Percentiles rank a stretch among this genome's conserved stretches.
Evolutionary conservation across 2,329 filamentous ascomycete species (phyloP).

Genomic region (Pyricularia pennisetigena): DNA sequence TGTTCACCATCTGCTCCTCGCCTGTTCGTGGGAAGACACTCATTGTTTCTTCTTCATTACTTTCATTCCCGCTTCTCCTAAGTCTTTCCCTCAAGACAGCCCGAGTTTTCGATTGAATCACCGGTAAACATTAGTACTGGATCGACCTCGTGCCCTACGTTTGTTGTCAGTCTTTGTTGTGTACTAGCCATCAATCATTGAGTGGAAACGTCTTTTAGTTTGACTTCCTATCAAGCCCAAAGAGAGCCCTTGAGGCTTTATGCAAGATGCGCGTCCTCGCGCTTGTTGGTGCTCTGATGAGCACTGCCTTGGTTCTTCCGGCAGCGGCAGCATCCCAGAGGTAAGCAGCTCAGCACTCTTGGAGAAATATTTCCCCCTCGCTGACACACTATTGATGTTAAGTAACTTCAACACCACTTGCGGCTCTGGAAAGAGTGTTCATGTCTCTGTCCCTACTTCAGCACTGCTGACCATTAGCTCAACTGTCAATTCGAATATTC

Average conservation of each 20-base stretch:
- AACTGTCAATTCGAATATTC: slow-evolving; percentile 11
- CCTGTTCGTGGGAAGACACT: background rate
- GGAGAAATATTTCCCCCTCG: slow-evolving; percentile 2
- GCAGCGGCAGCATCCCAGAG: slow-evolving; percentile 21
- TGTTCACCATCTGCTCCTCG: background rate
- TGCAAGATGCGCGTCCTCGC: slow-evolving; percentile 27
- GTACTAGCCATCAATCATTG: background rate
- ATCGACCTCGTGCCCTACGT: background rate
- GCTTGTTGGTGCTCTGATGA: slow-evolving; percentile 24
- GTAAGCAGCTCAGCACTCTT: slow-evolving; percentile 14
- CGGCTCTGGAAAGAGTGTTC: slow-evolving; percentile 32
- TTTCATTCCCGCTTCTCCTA: background rate
- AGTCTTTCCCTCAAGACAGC: background rate
- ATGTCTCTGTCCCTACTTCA: slow-evolving; percentile 31
- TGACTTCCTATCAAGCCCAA: background rate
- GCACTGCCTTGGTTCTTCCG: slow-evolving; percentile 22
- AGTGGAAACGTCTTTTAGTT: background rate
- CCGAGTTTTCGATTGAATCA: background rate
- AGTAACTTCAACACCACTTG: slow-evolving; percentile 23
- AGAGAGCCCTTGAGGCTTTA: slow-evolving; percentile 4
- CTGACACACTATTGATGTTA: slow-evolving; percentile 9
- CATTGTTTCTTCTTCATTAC: background rate
- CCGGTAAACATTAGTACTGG: background rate
- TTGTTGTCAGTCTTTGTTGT: background rate
- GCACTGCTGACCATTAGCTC: slow-evolving; percentile 8